Base-by-base conservation (phyloP, 345 rosid species). In the Hibiscus trionum region DNA sequence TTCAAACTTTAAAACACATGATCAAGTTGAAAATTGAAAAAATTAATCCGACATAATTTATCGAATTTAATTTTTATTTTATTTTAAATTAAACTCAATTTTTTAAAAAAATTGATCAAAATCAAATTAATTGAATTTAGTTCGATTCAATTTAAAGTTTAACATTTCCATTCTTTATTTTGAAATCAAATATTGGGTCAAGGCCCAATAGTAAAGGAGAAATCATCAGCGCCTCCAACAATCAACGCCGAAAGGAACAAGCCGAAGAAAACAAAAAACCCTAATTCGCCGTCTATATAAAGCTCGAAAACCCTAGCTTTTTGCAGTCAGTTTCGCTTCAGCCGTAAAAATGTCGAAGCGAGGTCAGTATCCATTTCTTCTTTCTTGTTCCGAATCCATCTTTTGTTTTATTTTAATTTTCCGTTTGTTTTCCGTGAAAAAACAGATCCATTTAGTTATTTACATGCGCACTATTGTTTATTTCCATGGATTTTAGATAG, bases 261-360 rank as follows among this genome's bases (percentile, higher is more conserved):
- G 31, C 39, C 4, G 2, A 57, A 17, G 21, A 19, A 24, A 5
- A n/a, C n/a, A n/a, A 24, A 12, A 61, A 57, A 80, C 78, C 80
- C 81, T 77, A 80, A 70, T 52, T 0, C 24, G 24, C 74, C 8
- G 11, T 64, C 67, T 49, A 31, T 71, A 82, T 79, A 82, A 49
- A 6, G 0, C 53, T 12, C n/a, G 74, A 76, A 47, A 85, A 78
- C 77, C 82, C 85, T 71, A 69, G 37, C 9, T 1, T 0, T 16
- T 9, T 0, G 0, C 7, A 0, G 0, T 8, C 61, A 5, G 70
- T 58, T 50, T 59, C 46, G 16, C 75, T 74, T 15, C 61, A 62
- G 88, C 85, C 47, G 85, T 33, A 16, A 86, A 82, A 56, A 90
- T 93, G 98, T 93, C 96, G 88, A 93, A 93, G 87, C 90, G 98